Evolutionary conservation across 2,329 filamentous ascomycete genomes (phyloP).

Genomic region (Hypoxylon sp.): DNA sequence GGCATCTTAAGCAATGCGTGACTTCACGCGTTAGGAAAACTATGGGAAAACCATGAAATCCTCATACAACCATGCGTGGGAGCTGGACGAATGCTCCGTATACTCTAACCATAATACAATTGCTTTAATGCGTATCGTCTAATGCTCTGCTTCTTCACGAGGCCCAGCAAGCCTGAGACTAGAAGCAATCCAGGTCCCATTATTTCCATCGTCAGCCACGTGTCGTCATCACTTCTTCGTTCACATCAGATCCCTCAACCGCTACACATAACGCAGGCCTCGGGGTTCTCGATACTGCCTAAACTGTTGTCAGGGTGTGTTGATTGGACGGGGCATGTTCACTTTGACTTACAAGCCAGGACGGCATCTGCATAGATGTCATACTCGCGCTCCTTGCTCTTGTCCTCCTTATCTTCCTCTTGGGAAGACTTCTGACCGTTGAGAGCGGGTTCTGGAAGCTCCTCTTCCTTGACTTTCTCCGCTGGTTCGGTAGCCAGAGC

Average conservation of each 20-base stretch:
- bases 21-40: conserved; percentile 11
- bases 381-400: conserved; percentile 81
- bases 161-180: conserved; percentile 1
- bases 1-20: conserved; percentile 5
- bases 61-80: conserved; percentile 21
- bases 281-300: conserved; percentile 97
- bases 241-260: conserved; percentile 70
- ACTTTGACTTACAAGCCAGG: conserved; percentile 78
- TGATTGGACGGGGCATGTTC: neutral
- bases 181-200: conserved; percentile 29
- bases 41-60: conserved; percentile 14
- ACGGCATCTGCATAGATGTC: conserved; percentile 97
- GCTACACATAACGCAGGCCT: conserved; percentile 97
- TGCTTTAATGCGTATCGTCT: conserved; percentile 26
- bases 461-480: conserved; percentile 74
- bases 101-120: conserved; percentile 29
- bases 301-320: conserved; percentile 54
- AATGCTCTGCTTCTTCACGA: conserved; percentile 9
- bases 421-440: conserved; percentile 69
- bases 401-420: conserved; percentile 80
- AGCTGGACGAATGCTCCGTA: conserved; percentile 22
- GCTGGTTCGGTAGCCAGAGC: conserved; percentile 80
- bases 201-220: conserved; percentile 47
- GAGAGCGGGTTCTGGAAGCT: conserved; percentile 71
- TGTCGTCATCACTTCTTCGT: conserved; percentile 44